A percentile compares a stretch with the other conserved stretches of the same genome.
Evolutionary conservation across 192 early-diverging fungal species (phyloP).

Genomic region (Mortierella claussenii): DNA sequence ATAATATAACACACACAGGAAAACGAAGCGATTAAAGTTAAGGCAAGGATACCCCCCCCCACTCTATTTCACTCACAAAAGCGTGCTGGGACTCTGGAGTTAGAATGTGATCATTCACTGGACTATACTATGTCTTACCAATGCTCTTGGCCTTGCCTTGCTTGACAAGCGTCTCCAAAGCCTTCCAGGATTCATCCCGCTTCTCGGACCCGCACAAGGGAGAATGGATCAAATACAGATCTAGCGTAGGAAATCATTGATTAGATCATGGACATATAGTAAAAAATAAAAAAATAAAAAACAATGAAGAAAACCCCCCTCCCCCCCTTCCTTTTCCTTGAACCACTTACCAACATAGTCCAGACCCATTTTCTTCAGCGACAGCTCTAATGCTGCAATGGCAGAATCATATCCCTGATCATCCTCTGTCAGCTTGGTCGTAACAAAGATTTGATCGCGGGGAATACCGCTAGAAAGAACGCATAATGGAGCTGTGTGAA

Average conservation of each 20-base stretch:
- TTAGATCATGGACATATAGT: neutral
- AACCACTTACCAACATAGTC: slow-evolving; percentile 60
- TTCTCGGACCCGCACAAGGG: slow-evolving; percentile 60
- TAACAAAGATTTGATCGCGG: slow-evolving; percentile 68
- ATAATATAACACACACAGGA: too few relatives aligned
- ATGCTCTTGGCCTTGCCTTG: slow-evolving; percentile 64
- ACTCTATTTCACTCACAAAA: too few relatives aligned
- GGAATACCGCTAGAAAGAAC: slow-evolving; percentile 49
- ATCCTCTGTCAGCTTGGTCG: slow-evolving; percentile 69
- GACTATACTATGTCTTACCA: too few relatives aligned
- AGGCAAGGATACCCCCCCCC: too few relatives aligned
- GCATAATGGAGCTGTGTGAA: neutral
- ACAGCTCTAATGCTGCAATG: slow-evolving; percentile 60
- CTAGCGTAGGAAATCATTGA: slow-evolving; percentile 2
- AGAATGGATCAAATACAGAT: slow-evolving; percentile 71
- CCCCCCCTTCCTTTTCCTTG: neutral
- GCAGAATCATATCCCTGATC: slow-evolving; percentile 65
- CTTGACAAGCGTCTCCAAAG: slow-evolving; percentile 59
- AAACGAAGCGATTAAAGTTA: too few relatives aligned
- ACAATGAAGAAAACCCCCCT: neutral
- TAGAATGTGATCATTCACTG: too few relatives aligned
- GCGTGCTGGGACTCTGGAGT: too few relatives aligned
- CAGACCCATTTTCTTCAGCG: slow-evolving; percentile 61
- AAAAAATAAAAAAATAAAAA: neutral
- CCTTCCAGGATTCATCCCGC: slow-evolving; percentile 59